A percentile compares a stretch with the other conserved stretches of the same genome.
Conservation (phyloP, 2,329 filamentous ascomycete species). For the Aspergillus fumigatiaffinis region DNA sequence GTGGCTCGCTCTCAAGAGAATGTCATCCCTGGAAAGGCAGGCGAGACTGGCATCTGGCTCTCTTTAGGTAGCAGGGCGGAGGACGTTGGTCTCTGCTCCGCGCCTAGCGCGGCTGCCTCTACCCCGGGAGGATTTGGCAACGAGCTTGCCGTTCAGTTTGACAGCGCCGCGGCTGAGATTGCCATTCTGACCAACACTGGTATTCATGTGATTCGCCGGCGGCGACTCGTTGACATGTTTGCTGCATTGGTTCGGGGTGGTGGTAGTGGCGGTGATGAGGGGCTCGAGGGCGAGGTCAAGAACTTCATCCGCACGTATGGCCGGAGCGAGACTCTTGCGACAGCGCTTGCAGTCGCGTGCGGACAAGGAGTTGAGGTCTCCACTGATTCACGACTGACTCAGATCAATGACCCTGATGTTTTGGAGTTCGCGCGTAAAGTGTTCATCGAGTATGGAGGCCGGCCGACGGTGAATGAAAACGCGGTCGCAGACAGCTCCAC, state of each 20-base stretch:
- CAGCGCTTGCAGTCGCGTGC: slow-evolving; percentile 89
- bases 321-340: slow-evolving; percentile 80
- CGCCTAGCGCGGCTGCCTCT: slow-evolving; percentile 64
- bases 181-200: slow-evolving; percentile 89
- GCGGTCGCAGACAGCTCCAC: slow-evolving; percentile 57
- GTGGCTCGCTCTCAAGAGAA: slow-evolving; percentile 58
- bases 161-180: slow-evolving; percentile 74
- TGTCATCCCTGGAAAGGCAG: slow-evolving; percentile 58
- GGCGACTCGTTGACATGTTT: slow-evolving; percentile 87
- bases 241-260: slow-evolving; percentile 72
- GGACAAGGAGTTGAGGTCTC: slow-evolving; percentile 84
- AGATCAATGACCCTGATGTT: slow-evolving; percentile 75
- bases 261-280: slow-evolving; percentile 62
- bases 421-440: slow-evolving; percentile 79
- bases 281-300: slow-evolving; percentile 74
- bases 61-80: slow-evolving; percentile 70
- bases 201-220: slow-evolving; percentile 77
- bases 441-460: slow-evolving; percentile 90
- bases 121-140: slow-evolving; percentile 83
- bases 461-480: slow-evolving; percentile 78
- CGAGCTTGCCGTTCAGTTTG: slow-evolving; percentile 93
- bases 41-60: slow-evolving; percentile 77
- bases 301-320: slow-evolving; percentile 85
- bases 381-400: slow-evolving; percentile 63
- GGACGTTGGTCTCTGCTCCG: slow-evolving; percentile 72